Conservation (phyloP, 2,329 filamentous ascomycete species). For the Penicillium sp. region DNA sequence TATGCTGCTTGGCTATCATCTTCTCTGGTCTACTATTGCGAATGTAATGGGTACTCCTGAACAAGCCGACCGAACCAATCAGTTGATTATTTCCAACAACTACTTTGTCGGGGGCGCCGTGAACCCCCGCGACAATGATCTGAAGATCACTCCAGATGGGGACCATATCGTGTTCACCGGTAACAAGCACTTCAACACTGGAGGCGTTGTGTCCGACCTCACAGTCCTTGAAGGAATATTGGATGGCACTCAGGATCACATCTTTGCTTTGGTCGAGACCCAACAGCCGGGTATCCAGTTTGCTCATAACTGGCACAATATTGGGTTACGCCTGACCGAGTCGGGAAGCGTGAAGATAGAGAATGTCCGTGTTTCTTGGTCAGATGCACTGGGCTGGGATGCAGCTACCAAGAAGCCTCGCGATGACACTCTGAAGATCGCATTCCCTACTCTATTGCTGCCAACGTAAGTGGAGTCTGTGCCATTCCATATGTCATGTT, state of each 20-base stretch:
- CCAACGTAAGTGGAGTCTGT: slow-evolving; percentile 47
- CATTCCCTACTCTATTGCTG: slow-evolving; percentile 57
- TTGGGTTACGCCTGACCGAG: slow-evolving; percentile 62
- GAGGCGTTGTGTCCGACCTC: slow-evolving; percentile 63
- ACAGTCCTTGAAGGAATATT: slow-evolving; percentile 63
- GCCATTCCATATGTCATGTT: neutral
- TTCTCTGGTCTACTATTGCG: slow-evolving; percentile 62
- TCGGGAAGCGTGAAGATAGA: slow-evolving; percentile 61
- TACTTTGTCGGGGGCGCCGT: slow-evolving; percentile 66
- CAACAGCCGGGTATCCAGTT: slow-evolving; percentile 55
- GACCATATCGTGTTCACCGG: slow-evolving; percentile 59
- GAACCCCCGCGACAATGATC: slow-evolving; percentile 62
- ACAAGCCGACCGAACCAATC: slow-evolving; percentile 56
- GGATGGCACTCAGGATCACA: slow-evolving; percentile 58
- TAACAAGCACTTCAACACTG: slow-evolving; percentile 65
- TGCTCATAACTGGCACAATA: slow-evolving; percentile 61
- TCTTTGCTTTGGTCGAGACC: slow-evolving; percentile 61
- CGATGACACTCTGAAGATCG: slow-evolving; percentile 49
- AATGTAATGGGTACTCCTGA: slow-evolving; percentile 59
- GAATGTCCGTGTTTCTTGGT: slow-evolving; percentile 57
- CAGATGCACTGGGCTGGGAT: slow-evolving; percentile 62
- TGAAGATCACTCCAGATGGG: slow-evolving; percentile 55
- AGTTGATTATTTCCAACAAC: slow-evolving; percentile 61
- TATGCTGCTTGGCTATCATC: slow-evolving; percentile 64
- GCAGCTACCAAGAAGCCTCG: slow-evolving; percentile 49